Percentiles rank a stretch among this genome's conserved stretches.
phyloP scores from a whole-genome alignment of 73 alveolate species.

The Tetrahymena elliotti region DNA sequence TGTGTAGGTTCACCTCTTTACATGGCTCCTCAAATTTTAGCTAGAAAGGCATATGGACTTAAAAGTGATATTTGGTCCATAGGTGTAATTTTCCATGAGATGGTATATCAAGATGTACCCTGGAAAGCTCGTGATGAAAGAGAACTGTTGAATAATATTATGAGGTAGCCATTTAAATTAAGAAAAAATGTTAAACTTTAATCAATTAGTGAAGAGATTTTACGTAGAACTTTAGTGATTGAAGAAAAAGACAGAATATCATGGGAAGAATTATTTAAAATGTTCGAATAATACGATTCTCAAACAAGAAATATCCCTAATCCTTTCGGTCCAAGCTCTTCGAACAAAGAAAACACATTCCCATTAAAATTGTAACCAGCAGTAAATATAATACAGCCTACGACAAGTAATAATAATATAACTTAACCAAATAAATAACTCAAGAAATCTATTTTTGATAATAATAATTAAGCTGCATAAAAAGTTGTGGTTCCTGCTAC shows the following conservation, averaged over 20 bases:
- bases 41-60: conserved; percentile 66
- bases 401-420: neutral
- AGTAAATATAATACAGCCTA: neutral
- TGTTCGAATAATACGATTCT: conserved; percentile 8
- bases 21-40: conserved; percentile 76
- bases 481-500: neutral
- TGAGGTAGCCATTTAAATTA: conserved; percentile 10
- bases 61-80: conserved; percentile 81
- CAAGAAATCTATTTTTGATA: neutral
- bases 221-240: conserved; percentile 11
- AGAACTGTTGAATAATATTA: conserved; percentile 16
- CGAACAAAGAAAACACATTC: neutral
- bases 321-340: neutral
- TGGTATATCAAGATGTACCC: conserved; percentile 40
- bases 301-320: neutral
- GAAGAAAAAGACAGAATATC: conserved; percentile 43
- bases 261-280: conserved; percentile 35
- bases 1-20: conserved; percentile 67
- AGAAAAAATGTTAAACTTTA: neutral
- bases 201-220: conserved; percentile 13
- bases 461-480: neutral
- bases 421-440: neutral
- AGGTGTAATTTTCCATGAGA: conserved; percentile 72
- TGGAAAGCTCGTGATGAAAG: conserved; percentile 49
- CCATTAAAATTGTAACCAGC: neutral